Percentiles rank a stretch among this genome's conserved stretches.
phyloP scores from a whole-genome alignment of 306 rosid species.

The Cucurbita ficifolia region DNA sequence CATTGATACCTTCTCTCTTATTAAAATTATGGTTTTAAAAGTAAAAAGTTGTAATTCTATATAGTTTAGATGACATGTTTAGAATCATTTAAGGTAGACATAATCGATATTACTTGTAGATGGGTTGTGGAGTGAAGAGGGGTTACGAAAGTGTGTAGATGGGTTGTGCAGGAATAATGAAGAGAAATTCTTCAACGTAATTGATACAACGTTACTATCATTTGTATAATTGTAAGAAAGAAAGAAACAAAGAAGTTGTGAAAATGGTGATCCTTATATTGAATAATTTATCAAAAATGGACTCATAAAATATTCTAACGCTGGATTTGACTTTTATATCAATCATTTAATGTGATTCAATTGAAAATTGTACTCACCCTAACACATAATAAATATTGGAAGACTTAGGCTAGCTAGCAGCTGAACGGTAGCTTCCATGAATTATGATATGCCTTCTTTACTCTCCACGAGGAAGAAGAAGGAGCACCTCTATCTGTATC shows the following conservation, averaged over 20 bases:
- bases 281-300: neutral
- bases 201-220: neutral
- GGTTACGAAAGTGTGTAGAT: no score
- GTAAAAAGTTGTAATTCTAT: no score
- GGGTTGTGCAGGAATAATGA: neutral
- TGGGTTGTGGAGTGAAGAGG: no score
- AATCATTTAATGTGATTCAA: neutral
- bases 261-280: neutral
- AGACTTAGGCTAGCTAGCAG: slow-evolving; percentile 3
- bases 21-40: no score
- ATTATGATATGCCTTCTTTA: neutral
- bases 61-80: no score
- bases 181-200: neutral
- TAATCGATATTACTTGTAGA: no score
- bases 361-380: neutral
- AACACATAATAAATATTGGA: neutral
- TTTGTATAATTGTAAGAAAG: neutral
- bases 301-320: neutral
- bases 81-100: no score
- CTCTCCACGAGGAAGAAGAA: neutral
- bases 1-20: no score
- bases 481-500: neutral
- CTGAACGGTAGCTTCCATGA: neutral
- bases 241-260: neutral
- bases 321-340: neutral